A percentile compares a stretch with the other conserved stretches of the same genome.
These are phyloP conservation scores for Aspergillus homomorphus DNA, from an alignment of 495 filamentous ascomycete species.

Conservation along the genomic window DNA sequence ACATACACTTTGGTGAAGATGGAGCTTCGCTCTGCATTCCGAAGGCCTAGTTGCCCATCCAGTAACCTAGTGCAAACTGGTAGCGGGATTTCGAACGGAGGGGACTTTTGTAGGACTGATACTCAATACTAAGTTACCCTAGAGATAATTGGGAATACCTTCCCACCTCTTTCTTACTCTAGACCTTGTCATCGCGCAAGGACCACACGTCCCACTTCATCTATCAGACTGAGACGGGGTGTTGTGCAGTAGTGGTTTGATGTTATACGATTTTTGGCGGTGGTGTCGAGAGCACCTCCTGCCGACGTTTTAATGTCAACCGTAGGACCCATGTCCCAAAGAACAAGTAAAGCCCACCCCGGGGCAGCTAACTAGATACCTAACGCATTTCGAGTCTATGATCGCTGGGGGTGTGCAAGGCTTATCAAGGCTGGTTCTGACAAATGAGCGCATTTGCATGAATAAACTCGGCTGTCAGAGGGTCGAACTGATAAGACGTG, in stretches of 20 bases:
- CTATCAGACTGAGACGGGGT: background rate
- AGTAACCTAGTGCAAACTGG: too few relatives aligned
- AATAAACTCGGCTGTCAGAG: conserved; percentile 1
- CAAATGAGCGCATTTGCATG: conserved; percentile 1
- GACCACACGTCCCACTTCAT: background rate
- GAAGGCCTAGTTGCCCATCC: too few relatives aligned
- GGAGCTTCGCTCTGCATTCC: too few relatives aligned
- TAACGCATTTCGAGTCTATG: too few relatives aligned
- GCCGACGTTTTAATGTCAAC: too few relatives aligned
- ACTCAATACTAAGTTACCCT: background rate
- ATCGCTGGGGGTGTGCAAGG: background rate
- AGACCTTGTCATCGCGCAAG: background rate
- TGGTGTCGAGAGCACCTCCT: too few relatives aligned
- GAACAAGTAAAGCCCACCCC: too few relatives aligned
- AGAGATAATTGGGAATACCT: background rate
- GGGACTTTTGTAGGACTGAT: too few relatives aligned
- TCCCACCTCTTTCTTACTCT: background rate
- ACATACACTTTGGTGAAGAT: background rate
- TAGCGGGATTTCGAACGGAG: too few relatives aligned
- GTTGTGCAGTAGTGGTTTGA: background rate
- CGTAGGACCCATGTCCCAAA: too few relatives aligned
- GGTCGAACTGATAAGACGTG: conserved; percentile 5
- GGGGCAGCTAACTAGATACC: too few relatives aligned
- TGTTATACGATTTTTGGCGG: too few relatives aligned
- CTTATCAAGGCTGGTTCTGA: background rate